These are phyloP conservation scores for Amauroascus niger DNA, from an alignment of 2,329 filamentous ascomycete species.

Conservation along the genomic window DNA sequence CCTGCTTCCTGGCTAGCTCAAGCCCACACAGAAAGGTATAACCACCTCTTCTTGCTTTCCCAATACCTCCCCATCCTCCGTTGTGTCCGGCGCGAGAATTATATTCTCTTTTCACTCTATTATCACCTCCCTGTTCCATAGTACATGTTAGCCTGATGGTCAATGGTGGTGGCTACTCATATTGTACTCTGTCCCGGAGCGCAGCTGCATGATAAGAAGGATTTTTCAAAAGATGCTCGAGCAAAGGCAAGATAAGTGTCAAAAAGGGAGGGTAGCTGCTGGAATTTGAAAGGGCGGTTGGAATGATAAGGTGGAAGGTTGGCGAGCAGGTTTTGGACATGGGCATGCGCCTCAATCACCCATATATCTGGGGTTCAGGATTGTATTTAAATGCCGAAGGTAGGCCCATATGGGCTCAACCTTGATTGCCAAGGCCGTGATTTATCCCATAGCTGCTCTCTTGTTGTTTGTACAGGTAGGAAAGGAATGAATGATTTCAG, in stretches of 20 bases:
- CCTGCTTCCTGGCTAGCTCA: no score
- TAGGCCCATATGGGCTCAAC: not conserved
- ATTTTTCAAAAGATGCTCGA: not conserved
- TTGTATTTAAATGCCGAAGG: not conserved
- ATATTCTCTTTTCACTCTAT: not conserved
- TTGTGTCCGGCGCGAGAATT: not conserved
- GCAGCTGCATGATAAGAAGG: not conserved
- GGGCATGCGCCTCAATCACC: not conserved
- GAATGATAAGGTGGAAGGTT: not conserved
- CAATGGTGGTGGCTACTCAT: no score
- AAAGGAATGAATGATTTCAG: no score
- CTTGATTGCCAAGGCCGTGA: not conserved
- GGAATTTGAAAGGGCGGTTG: not conserved
- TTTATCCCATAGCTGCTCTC: not conserved
- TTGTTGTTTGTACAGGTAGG: no score
- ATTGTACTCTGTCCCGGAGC: not conserved
- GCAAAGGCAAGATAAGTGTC: constrained; percentile 1
- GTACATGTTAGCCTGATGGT: no score
- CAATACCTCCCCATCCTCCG: not conserved
- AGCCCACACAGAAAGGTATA: no score
- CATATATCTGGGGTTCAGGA: not conserved
- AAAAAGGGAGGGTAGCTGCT: not conserved
- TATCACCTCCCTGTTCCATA: not conserved
- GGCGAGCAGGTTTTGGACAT: not conserved
- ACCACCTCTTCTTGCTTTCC: not conserved